Conservation (phyloP, 495 filamentous ascomycete species). For the Aspergillus saccharolyticus region DNA sequence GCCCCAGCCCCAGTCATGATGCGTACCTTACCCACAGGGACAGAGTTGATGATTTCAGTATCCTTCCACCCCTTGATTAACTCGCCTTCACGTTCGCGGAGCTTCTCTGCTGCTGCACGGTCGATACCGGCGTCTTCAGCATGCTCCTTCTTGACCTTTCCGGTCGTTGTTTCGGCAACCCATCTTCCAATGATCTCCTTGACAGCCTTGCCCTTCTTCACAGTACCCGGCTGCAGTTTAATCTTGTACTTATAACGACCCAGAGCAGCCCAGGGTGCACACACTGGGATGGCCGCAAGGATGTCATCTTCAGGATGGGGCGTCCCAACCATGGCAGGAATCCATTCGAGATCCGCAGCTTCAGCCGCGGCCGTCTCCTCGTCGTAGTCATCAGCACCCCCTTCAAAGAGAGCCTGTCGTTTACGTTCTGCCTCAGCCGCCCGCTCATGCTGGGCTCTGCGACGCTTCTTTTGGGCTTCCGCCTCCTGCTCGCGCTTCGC, state of each 20-base stretch:
- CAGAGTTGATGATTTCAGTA: constrained; percentile 71
- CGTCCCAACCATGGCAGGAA: constrained; percentile 72
- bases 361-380: constrained; percentile 45
- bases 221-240: constrained; percentile 83
- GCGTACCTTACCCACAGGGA: constrained; percentile 82
- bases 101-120: constrained; percentile 63
- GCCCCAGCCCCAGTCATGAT: constrained; percentile 61
- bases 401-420: constrained; percentile 53
- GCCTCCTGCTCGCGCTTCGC: constrained; percentile 55
- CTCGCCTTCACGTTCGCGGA: constrained; percentile 79
- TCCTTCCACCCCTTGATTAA: constrained; percentile 75
- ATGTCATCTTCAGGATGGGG: constrained; percentile 81
- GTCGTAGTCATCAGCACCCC: constrained; percentile 53
- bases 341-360: constrained; percentile 46
- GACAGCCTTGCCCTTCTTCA: constrained; percentile 94
- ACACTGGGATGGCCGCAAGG: constrained; percentile 82
- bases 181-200: constrained; percentile 79
- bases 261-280: constrained; percentile 84
- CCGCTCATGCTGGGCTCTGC: constrained; percentile 71
- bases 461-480: constrained; percentile 61
- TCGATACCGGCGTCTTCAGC: constrained; percentile 48
- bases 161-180: constrained; percentile 49
- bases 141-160: constrained; percentile 46
- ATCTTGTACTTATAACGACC: constrained; percentile 77
- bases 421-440: constrained; percentile 57